Evolutionary conservation across 768 basidiomycete genomes (phyloP).

Genomic region (Ephemerocybe angulata): DNA sequence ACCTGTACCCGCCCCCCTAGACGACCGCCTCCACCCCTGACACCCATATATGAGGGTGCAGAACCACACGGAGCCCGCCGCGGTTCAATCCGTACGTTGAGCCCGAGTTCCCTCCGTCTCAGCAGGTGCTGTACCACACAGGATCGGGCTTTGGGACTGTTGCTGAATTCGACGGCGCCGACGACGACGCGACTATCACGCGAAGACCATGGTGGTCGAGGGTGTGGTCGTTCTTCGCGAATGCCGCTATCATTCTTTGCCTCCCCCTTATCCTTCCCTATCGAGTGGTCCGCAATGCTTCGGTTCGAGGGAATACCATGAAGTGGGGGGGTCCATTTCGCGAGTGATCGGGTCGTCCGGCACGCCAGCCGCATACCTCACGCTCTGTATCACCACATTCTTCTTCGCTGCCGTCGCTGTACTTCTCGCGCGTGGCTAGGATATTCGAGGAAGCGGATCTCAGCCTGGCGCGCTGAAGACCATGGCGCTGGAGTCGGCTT

Average conservation of each 20-base stretch:
- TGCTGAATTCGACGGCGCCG: neutral
- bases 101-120: neutral
- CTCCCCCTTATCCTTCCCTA: neutral
- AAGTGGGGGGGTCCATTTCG: too few relatives aligned
- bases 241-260: neutral
- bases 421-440: slow-evolving; percentile 65
- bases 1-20: neutral
- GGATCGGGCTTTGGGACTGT: neutral
- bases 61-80: neutral
- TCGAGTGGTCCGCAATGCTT: neutral
- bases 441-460: slow-evolving; percentile 67
- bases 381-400: slow-evolving; percentile 33
- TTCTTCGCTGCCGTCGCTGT: slow-evolving; percentile 62
- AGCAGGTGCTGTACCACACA: neutral
- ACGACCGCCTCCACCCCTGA: too few relatives aligned
- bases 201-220: neutral
- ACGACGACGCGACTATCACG: neutral
- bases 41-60: neutral
- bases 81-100: neutral
- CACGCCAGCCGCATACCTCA: slow-evolving; percentile 17
- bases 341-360: neutral
- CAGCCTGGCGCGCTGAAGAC: slow-evolving; percentile 52
- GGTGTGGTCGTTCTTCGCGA: neutral
- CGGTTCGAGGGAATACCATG: neutral
- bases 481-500: slow-evolving; percentile 27